phyloP scores from a whole-genome alignment of 2,329 filamentous ascomycete genomes.

The Aspergillus terreus region DNA sequence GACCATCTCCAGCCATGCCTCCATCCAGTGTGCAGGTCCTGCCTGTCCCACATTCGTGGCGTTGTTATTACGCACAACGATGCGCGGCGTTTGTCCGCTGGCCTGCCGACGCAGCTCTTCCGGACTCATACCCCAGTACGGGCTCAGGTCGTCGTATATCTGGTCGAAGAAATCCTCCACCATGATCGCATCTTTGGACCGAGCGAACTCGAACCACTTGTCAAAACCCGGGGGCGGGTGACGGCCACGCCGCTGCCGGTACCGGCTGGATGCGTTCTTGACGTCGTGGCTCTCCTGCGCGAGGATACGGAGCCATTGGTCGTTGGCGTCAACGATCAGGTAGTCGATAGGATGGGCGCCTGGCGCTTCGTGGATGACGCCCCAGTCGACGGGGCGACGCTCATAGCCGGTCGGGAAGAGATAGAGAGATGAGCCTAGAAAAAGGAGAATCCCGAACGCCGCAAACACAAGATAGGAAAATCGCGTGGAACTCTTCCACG shows the following conservation, averaged over 20 bases:
- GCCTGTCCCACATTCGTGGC: constrained; percentile 26
- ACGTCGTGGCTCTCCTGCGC: constrained; percentile 34
- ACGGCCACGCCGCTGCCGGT: constrained; percentile 43
- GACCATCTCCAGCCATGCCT: constrained; percentile 41
- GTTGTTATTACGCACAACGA: constrained; percentile 41
- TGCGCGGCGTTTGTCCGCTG: constrained; percentile 32
- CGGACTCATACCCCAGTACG: constrained; percentile 48
- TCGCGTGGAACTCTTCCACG: neutral
- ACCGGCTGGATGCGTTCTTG: constrained; percentile 37
- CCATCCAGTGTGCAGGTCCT: constrained; percentile 33
- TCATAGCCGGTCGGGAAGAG: neutral
- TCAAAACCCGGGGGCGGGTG: constrained; percentile 51
- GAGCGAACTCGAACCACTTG: constrained; percentile 45
- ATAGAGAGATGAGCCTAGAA: neutral
- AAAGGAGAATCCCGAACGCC: neutral
- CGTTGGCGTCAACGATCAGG: constrained; percentile 14
- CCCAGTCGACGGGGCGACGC: neutral
- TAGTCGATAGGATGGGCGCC: constrained; percentile 15
- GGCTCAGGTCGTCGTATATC: constrained; percentile 48
- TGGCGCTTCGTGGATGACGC: neutral
- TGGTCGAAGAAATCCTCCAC: constrained; percentile 52
- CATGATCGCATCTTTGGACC: constrained; percentile 39
- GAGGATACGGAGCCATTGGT: constrained; percentile 11
- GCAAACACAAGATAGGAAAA: neutral
- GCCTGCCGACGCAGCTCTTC: constrained; percentile 41